Base-by-base conservation (phyloP, 441 rosid species). In the Adansonia grandidieri region DNA sequence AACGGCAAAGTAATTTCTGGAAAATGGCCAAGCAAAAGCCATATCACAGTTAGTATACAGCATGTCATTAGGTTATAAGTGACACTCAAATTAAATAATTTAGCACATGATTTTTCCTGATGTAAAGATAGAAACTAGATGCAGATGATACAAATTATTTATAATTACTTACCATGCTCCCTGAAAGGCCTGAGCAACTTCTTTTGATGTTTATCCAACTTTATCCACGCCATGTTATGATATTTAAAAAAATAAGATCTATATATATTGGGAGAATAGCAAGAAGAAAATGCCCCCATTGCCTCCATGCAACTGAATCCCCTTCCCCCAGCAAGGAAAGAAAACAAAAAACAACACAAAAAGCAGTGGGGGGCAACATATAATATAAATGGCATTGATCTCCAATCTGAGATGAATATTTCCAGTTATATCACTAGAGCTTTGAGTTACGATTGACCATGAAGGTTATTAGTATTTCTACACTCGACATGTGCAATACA, bases 1-100 rank as follows among this genome's bases (percentile, higher is more conserved):
- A 32, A 80, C 83, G 71, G 87, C 91, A 83, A 96, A 96, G 85
- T 89, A 87, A 76, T 91, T 86, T 84, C 98, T 93, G 96, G 84
- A 85, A 66, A 74, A 79, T 37, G 95, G 68, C 51, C 76, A 81
- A 68, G 50, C 58, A 54, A 11, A 63, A 15, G 47, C 54, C 69
- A 58, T 53, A 50, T 20, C 69, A 28, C n/a, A 58, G 73, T 69
- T 47, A 70, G 61, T 3, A 77, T 58, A 28, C 24, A 58, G 22
- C n/a, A 71, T 51, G 24, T 24, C 51, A 70, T 70, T 28, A 51
- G 62, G 22, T 71, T 51, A 56, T 15, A 56, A 7, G 7, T 66
- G 8, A 42, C 22, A 54, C 71, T 66, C 20, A 69, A 69, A 69
- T 48, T 45, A 50, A 69, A 71, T 71, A 71, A 71, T 53, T 67